Percentiles rank a stretch among this genome's conserved stretches.
Conservation (phyloP, 2,329 filamentous ascomycete genomes). For the Samsoniella hepiali region DNA sequence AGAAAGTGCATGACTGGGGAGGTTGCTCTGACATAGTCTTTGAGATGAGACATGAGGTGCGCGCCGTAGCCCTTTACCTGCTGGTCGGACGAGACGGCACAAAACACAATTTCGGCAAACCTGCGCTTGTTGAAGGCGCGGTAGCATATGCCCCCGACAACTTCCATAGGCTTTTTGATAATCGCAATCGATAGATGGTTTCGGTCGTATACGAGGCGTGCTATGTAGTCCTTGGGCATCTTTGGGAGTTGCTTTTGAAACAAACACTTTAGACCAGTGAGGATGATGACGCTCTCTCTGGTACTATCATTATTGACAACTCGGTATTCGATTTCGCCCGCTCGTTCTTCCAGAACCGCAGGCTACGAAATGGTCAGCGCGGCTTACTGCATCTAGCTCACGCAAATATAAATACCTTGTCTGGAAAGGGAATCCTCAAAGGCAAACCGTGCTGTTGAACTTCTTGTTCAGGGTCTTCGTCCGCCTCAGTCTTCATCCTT, state of each 20-base stretch:
- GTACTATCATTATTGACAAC: conserved; percentile 95
- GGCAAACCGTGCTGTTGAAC: not conserved
- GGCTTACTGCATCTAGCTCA: not conserved
- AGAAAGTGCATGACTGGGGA: conserved; percentile 97
- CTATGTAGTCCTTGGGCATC: conserved; percentile 99
- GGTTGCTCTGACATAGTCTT: conserved; percentile 96
- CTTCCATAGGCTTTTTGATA: conserved; percentile 87
- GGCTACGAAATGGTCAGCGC: conserved; percentile 47
- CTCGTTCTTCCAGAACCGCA: conserved; percentile 88
- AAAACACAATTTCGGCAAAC: conserved; percentile 98
- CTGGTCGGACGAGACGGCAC: conserved; percentile 93
- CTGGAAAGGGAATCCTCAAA: not conserved
- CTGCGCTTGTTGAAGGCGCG: conserved; percentile 85
- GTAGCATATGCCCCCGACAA: conserved; percentile 96
- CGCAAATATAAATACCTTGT: not conserved
- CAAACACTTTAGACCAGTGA: conserved; percentile 93
- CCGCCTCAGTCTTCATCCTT: not conserved
- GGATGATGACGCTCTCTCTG: conserved; percentile 83
- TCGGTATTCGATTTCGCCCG: conserved; percentile 92
- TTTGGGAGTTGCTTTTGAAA: conserved; percentile 98
- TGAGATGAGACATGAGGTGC: conserved; percentile 95
- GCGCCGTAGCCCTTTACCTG: conserved; percentile 98
- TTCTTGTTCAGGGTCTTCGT: not conserved
- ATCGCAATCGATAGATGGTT: conserved; percentile 96
- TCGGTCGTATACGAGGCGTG: conserved; percentile 91